Evolutionary conservation across 352 stramenopile genomes (phyloP).

Genomic region (Peronospora belbahrii): DNA sequence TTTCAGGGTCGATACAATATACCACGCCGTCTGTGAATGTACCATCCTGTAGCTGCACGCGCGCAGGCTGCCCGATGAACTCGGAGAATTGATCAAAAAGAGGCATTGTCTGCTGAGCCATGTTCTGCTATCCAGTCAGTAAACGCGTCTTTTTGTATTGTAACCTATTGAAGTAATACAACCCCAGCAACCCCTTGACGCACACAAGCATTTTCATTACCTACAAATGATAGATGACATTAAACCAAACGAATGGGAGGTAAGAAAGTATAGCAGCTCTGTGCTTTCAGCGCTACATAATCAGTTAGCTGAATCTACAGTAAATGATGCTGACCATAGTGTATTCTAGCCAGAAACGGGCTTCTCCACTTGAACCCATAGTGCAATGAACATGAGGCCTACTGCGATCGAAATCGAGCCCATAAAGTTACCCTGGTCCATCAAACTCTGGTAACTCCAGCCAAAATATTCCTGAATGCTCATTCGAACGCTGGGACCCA

Average conservation of each 20-base stretch:
- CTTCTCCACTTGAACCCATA: conserved; percentile 80
- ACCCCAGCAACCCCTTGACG: background rate
- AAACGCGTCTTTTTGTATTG: background rate
- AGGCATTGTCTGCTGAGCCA: conserved; percentile 11
- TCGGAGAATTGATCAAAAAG: conserved; percentile 22
- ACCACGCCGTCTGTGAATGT: conserved; percentile 36
- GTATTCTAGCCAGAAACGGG: conserved; percentile 24
- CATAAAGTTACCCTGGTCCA: conserved; percentile 85
- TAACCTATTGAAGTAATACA: background rate
- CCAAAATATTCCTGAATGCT: conserved; percentile 85
- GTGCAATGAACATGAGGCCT: conserved; percentile 74
- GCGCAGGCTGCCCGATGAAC: conserved; percentile 31
- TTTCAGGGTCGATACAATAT: conserved; percentile 53
- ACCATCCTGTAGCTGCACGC: conserved; percentile 30
- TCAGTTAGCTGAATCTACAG: conserved; percentile 13
- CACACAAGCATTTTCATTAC: conserved; percentile 12
- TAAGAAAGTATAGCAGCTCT: conserved; percentile 11
- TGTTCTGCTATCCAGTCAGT: conserved; percentile 11
- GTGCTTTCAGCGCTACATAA: conserved; percentile 4
- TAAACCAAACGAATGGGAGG: conserved; percentile 31
- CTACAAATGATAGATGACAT: conserved; percentile 18
- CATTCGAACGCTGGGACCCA: conserved; percentile 76
- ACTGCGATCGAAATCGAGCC: conserved; percentile 72
- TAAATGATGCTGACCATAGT: conserved; percentile 3
- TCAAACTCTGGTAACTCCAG: conserved; percentile 84